Base-by-base conservation (phyloP, 163 green algal genomes). In the Chloromonas sp. region DNA sequence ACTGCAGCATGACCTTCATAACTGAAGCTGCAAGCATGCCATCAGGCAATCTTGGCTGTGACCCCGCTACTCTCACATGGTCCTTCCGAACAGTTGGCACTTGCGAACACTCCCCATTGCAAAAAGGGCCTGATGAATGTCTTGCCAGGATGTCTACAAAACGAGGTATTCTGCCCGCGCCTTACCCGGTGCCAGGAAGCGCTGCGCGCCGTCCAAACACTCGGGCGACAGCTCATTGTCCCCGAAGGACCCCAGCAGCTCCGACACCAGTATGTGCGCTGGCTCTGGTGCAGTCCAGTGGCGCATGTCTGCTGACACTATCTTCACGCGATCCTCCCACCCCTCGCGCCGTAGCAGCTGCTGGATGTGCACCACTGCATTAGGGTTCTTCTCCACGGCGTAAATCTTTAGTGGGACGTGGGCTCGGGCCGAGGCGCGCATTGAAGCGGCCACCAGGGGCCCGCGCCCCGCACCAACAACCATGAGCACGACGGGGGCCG, bases 201-300 rank as follows among this genome's bases (percentile, higher is more conserved):
- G 87, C 91, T 98, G 95, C 60, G 97, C 97, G n/a, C 97, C 97
- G 85, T 99, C 97, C 61, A 99, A 91, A 89, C 97, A 99, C 91
- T 99, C 97, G 8, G 97, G 97, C 0, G 91, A 97, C 58, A 99
- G 92, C 93, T 99, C 97, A 83, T 99, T 99, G 93, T 99, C 97
- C 1, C 97, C 96, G 88, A 99, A 99, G 1, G 92, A 97, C 1
- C 97, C 97, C 84, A 99, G 92, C 85, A 99, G 94, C 93, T 99
- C 97, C 77, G 93, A 98, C 70, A 99, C 96, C 58, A 99, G 87
- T 83, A 99, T 97, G 90, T 99, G 95, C 2, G 96, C 97, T 66
- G 91, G 87, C 87, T 96, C 92, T 0, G 93, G 92, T 2, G 94
- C 89, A 76, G 95, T 59, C 95, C 95, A 98, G 14, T 87, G 70